These are phyloP conservation scores for Boletellus deceptivus DNA, from an alignment of 1,284 basidiomycete species.

Conservation along the genomic window DNA sequence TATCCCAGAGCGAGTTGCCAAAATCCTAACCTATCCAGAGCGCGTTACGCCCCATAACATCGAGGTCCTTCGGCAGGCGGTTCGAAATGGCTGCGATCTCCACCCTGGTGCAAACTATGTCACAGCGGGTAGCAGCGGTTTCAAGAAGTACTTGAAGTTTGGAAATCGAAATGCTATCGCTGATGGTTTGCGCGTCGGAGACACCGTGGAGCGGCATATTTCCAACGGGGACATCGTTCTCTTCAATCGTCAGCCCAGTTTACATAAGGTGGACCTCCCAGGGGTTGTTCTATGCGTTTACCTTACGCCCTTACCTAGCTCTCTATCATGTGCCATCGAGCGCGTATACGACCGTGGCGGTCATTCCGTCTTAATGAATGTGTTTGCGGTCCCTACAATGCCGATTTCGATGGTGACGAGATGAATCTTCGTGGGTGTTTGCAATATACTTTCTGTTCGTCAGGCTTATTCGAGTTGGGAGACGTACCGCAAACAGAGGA, in stretches of 20 bases:
- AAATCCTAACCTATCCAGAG: constrained; percentile 95
- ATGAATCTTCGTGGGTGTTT: constrained; percentile 91
- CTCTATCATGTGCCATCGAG: constrained; percentile 98
- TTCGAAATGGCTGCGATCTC: constrained; percentile 87
- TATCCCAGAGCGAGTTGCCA: constrained; percentile 94
- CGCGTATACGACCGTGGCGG: constrained; percentile 91
- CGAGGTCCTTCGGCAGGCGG: constrained; percentile 70
- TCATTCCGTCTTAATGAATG: constrained; percentile 99
- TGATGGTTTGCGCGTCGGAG: constrained; percentile 77
- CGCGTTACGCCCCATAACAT: constrained; percentile 94
- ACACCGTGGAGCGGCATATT: constrained; percentile 92
- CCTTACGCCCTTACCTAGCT: constrained; percentile 51
- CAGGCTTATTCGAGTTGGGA: constrained; percentile 30
- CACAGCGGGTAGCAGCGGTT: constrained; percentile 68
- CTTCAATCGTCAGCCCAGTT: constrained; percentile 98
- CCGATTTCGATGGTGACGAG: constrained; percentile 99
- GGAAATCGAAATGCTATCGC: constrained; percentile 76
- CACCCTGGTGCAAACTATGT: constrained; percentile 98
- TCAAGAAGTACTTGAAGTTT: constrained; percentile 87
- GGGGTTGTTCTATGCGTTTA: not conserved
- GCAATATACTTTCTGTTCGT: not conserved
- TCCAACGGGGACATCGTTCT: constrained; percentile 96
- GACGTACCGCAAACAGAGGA: constrained; percentile 99
- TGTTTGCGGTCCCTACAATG: constrained; percentile 99
- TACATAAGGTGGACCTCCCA: constrained; percentile 75